Percentiles rank a stretch among this genome's conserved stretches.
phyloP scores from a whole-genome alignment of 495 filamentous ascomycete genomes.

The Poronia punctata region DNA sequence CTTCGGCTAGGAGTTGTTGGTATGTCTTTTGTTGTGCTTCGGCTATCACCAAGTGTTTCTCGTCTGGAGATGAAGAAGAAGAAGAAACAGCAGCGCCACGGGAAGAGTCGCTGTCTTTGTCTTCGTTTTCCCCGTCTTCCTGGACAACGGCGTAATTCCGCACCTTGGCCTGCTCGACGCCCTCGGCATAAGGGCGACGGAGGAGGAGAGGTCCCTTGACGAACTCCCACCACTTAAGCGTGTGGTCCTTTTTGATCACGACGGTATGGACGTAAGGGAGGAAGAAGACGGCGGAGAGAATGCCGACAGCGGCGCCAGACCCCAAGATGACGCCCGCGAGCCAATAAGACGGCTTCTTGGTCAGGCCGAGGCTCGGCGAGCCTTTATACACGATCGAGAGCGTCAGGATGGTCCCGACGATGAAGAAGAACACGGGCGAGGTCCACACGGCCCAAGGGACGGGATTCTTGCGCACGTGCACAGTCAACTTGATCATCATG shows the following conservation, averaged over 20 bases:
- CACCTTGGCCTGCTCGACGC: conserved; percentile 34
- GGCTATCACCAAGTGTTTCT: conserved; percentile 37
- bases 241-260: conserved; percentile 48
- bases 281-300: conserved; percentile 53
- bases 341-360: conserved; percentile 49
- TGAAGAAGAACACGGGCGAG: conserved; percentile 52
- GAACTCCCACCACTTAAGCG: conserved; percentile 48
- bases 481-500: conserved; percentile 52
- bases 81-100: no score
- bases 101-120: background rate
- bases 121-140: conserved; percentile 14
- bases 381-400: conserved; percentile 61
- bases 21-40: conserved; percentile 45
- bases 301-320: conserved; percentile 40
- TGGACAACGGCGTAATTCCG: conserved; percentile 32
- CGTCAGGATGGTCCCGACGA: conserved; percentile 51
- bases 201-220: conserved; percentile 48
- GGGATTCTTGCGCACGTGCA: conserved; percentile 52
- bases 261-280: conserved; percentile 49
- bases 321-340: conserved; percentile 52
- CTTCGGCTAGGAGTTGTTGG: conserved; percentile 47
- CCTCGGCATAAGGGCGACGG: conserved; percentile 33
- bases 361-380: conserved; percentile 48
- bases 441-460: conserved; percentile 51
- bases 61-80: conserved; percentile 18